phyloP scores from a whole-genome alignment of 2,329 filamentous ascomycete species.

The Erysiphe pulchra region DNA sequence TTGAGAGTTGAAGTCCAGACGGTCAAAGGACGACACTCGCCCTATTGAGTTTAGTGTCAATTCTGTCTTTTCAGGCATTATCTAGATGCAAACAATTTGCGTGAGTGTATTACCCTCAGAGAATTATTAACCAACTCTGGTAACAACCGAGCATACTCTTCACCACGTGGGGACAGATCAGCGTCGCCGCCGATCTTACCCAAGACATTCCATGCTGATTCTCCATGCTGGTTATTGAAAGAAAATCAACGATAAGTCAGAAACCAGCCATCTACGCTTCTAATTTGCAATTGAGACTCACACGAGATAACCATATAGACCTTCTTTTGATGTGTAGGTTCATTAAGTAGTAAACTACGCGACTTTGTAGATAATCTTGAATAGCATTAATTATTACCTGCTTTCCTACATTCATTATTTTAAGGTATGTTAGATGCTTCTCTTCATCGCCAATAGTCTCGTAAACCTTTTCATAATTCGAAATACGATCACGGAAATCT shows the following conservation, averaged over 20 bases:
- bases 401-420: conserved; percentile 87
- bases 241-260: conserved; percentile 4
- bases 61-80: neutral
- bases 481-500: conserved; percentile 83
- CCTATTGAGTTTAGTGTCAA: conserved; percentile 1
- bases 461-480: conserved; percentile 94
- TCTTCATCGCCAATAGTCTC: conserved; percentile 81
- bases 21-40: conserved; percentile 29
- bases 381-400: conserved; percentile 97
- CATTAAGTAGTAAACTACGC: conserved; percentile 95
- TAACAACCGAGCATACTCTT: conserved; percentile 65
- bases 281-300: conserved; percentile 19
- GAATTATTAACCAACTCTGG: conserved; percentile 67
- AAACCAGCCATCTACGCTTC: neutral
- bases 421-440: conserved; percentile 73
- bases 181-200: conserved; percentile 88
- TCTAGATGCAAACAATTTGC: too few species aligned
- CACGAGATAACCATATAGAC: conserved; percentile 86
- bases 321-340: conserved; percentile 93
- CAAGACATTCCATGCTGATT: conserved; percentile 74
- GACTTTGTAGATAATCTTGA: conserved; percentile 84
- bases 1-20: conserved; percentile 54
- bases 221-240: conserved; percentile 44
- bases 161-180: conserved; percentile 58
- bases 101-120: conserved; percentile 40